Evolutionary conservation across 2,329 filamentous ascomycete genomes (phyloP).

Genomic region (Xylariaceae sp.): DNA sequence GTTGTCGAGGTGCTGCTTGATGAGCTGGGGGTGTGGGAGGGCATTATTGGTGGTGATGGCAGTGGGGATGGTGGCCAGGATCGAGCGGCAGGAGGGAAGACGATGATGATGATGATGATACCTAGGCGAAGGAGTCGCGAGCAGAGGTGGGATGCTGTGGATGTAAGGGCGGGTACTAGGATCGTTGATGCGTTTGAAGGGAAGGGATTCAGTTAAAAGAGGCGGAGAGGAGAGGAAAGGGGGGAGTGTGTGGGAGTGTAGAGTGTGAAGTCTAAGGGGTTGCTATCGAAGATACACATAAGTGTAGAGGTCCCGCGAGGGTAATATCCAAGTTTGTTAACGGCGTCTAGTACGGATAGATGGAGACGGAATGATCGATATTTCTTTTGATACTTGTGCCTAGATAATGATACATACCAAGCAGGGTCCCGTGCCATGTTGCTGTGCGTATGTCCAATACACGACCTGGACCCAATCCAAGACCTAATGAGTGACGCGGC

Average conservation of each 20-base stretch:
- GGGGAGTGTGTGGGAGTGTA: too few relatives aligned
- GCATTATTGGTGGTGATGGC: conserved; percentile 6
- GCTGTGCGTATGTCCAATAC: background rate
- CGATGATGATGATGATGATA: conserved; percentile 19
- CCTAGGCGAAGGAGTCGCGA: conserved; percentile 44
- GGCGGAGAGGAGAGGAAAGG: background rate
- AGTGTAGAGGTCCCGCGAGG: too few relatives aligned
- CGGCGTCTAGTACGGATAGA: background rate
- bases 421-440: too few relatives aligned
- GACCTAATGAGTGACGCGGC: conserved; percentile 6
- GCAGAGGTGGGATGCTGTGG: conserved; percentile 57
- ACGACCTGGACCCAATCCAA: background rate
- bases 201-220: background rate
- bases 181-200: conserved; percentile 44
- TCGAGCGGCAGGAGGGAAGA: conserved; percentile 5
- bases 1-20: conserved; percentile 57
- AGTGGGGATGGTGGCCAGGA: background rate
- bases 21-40: conserved; percentile 50
- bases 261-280: too few relatives aligned
- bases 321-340: too few relatives aligned
- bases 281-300: too few relatives aligned
- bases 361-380: background rate
- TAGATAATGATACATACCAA: too few relatives aligned
- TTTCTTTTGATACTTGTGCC: background rate
- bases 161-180: conserved; percentile 41